These are phyloP conservation scores for Naumovozyma dairenensis DNA, from an alignment of 805 yeast species.

Conservation along the genomic window DNA sequence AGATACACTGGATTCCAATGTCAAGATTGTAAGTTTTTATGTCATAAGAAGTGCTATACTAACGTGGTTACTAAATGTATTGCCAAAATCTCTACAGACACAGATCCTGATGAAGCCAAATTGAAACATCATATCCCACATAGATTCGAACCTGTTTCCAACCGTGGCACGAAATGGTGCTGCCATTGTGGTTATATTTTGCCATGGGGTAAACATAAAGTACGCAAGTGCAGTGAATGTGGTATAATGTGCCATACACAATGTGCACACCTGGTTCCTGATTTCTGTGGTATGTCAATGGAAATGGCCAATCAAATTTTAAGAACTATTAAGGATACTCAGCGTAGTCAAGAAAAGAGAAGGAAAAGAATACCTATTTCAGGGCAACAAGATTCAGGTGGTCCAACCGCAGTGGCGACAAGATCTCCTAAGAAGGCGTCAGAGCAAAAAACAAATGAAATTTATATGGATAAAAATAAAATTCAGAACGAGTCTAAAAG, in stretches of 20 bases:
- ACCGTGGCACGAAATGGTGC: conserved; percentile 97
- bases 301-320: conserved; percentile 88
- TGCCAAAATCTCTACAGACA: conserved; percentile 61
- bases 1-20: conserved; percentile 82
- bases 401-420: not conserved
- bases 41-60: conserved; percentile 73
- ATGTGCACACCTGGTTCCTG: conserved; percentile 93
- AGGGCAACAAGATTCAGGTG: too few relatives aligned
- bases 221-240: conserved; percentile 87
- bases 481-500: too few relatives aligned
- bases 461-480: too few relatives aligned
- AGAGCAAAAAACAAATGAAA: too few relatives aligned
- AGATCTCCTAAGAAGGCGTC: not conserved
- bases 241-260: conserved; percentile 89
- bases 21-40: conserved; percentile 71
- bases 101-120: conserved; percentile 64
- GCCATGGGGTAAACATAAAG: conserved; percentile 91
- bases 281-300: conserved; percentile 97
- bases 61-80: conserved; percentile 79
- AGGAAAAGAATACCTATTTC: conserved; percentile 11
- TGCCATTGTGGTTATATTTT: conserved; percentile 96
- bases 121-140: conserved; percentile 96
- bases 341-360: conserved; percentile 29
- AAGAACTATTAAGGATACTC: conserved; percentile 70
- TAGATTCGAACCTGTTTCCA: conserved; percentile 83